Base-by-base conservation (phyloP, 2,329 filamentous ascomycete species). In the Fusarium citri region DNA sequence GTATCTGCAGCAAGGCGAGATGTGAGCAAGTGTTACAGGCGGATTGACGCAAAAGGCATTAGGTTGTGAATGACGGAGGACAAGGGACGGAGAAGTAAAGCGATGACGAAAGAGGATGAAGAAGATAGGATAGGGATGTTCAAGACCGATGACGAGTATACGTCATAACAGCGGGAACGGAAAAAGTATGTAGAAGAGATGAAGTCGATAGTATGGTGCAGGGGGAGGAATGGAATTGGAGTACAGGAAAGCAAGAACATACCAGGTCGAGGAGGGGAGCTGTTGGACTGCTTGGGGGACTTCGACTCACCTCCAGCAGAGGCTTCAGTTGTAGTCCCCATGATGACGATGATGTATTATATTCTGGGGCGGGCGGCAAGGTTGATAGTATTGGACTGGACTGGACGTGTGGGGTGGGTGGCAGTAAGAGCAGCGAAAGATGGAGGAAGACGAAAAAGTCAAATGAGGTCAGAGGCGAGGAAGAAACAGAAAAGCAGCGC, bases 261-360 rank as follows among this genome's bases (percentile, higher is more conserved):
- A 86, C 84, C 83, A 82, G 79, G 78, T 60, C 78, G 78, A 48
- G 79, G 77, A 72, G 83, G 79, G 60, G 81, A 80, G 53, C 80
- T 82, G 77, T 77, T 82, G 68, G 81, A 76, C 62, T 80, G 81
- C 76, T 83, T 83, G 71, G 84, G 84, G 72, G 84, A 86, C 78
- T 84, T 84, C 69, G 83, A 82, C 74, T 81, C 79, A 78, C 78
- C 81, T 76, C 78, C 74, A 66, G 76, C 76, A 69, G 79, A 78
- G 70, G 79, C 74, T 77, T 78, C 77, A 71, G 77, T 76, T 73
- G 81, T 76, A 72, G 83, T 80, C 79, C 81, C 81, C 76, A 79
- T 83, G 83, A 82, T 82, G 82, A 82, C 80, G 80, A 85, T 81
- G 79, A 80, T 82, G 78, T 82, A 82, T 79, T 80, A 79, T 79